Evolutionary conservation across 148 eudicot species (phyloP).

Genomic region (Polygonum maritimum): DNA sequence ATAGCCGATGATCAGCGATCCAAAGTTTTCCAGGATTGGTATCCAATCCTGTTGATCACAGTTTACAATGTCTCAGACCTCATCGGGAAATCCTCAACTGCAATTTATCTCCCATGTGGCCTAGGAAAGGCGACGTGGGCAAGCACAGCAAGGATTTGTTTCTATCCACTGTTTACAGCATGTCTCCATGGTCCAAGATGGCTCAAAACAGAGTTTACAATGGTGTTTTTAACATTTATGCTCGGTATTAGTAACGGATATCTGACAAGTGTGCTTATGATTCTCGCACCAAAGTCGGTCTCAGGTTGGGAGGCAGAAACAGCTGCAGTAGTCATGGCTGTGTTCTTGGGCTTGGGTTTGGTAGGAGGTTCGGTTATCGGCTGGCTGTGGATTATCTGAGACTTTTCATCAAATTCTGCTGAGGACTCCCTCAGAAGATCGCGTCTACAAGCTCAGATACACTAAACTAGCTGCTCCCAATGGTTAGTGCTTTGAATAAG

Average conservation of each 20-base stretch:
- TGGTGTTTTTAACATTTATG: conserved; percentile 41
- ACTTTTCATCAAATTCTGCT: not conserved
- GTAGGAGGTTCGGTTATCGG: conserved; percentile 74
- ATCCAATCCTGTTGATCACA: conserved; percentile 55
- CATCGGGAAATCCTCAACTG: conserved; percentile 63
- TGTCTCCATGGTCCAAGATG: conserved; percentile 72
- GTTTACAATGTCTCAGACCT: conserved; percentile 61
- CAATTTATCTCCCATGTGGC: conserved; percentile 26
- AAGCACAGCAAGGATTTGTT: conserved; percentile 50
- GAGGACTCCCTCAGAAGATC: too few relatives aligned
- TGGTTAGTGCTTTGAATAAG: not conserved
- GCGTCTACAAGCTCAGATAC: too few relatives aligned
- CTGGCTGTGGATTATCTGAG: conserved; percentile 82
- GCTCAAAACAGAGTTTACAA: conserved; percentile 51
- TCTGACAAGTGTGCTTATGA: conserved; percentile 73
- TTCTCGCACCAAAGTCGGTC: conserved; percentile 67
- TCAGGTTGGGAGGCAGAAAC: conserved; percentile 57
- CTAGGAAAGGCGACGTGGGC: conserved; percentile 56
- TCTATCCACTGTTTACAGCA: conserved; percentile 58
- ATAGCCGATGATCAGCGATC: conserved; percentile 61
- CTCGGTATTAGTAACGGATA: conserved; percentile 79
- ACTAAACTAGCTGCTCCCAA: not conserved
- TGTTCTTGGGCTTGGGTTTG: conserved; percentile 63
- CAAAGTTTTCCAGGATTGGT: conserved; percentile 54
- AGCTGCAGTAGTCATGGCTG: conserved; percentile 67